These are phyloP conservation scores for Fusarium musae DNA, from an alignment of 2,329 filamentous ascomycete genomes.

Conservation along the genomic window DNA sequence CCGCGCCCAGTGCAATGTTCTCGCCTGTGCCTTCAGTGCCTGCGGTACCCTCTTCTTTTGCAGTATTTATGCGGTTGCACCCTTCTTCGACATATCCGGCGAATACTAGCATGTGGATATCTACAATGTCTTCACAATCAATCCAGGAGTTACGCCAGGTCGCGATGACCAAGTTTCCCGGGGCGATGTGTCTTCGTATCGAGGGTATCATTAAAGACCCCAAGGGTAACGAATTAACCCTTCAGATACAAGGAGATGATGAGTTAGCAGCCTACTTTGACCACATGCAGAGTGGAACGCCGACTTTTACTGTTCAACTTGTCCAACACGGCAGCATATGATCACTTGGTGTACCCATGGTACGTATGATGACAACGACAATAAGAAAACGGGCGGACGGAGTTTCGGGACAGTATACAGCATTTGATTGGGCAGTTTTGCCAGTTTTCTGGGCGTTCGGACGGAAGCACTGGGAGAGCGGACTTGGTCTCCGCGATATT, in stretches of 20 bases:
- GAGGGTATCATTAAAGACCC: slow-evolving; percentile 73
- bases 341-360: background rate
- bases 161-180: slow-evolving; percentile 70
- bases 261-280: slow-evolving; percentile 78
- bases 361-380: background rate
- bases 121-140: slow-evolving; percentile 67
- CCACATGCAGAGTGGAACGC: slow-evolving; percentile 63
- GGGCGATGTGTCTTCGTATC: slow-evolving; percentile 67
- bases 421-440: slow-evolving; percentile 25
- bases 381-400: slow-evolving; percentile 36
- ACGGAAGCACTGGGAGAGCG: slow-evolving; percentile 25
- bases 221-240: slow-evolving; percentile 68
- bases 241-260: slow-evolving; percentile 75
- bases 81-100: slow-evolving; percentile 67
- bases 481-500: slow-evolving; percentile 39
- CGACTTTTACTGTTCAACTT: slow-evolving; percentile 57
- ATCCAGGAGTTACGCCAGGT: slow-evolving; percentile 72
- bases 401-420: slow-evolving; percentile 27
- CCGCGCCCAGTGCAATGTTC: slow-evolving; percentile 40
- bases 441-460: background rate
- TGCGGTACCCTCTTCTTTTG: slow-evolving; percentile 51
- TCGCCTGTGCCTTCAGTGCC: slow-evolving; percentile 36
- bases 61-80: slow-evolving; percentile 77
- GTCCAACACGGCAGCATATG: slow-evolving; percentile 43
- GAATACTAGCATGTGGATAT: slow-evolving; percentile 71